Conservation (phyloP, 2,329 filamentous ascomycete genomes). For the Calonectria hawksworthii region DNA sequence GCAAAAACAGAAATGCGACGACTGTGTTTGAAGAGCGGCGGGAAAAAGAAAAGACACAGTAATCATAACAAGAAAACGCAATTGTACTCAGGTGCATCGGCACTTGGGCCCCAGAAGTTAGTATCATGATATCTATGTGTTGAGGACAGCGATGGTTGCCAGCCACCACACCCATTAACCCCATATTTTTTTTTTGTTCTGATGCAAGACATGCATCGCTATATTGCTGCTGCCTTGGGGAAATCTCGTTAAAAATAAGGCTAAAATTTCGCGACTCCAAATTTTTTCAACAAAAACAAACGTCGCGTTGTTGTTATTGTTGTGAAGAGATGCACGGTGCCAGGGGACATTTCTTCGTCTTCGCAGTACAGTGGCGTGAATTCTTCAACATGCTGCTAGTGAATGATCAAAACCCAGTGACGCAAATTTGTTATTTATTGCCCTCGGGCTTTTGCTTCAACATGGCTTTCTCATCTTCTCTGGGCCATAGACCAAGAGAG, state of each 20-base stretch:
- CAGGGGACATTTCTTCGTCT: neutral
- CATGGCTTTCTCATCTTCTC: too few species aligned
- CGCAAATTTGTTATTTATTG: neutral
- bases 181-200: too few species aligned
- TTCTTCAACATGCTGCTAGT: neutral
- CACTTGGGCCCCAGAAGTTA: neutral
- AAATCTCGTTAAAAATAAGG: too few species aligned
- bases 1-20: neutral
- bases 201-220: too few species aligned
- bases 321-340: neutral
- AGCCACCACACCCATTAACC: too few species aligned
- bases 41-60: too few species aligned
- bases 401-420: neutral
- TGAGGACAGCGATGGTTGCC: neutral
- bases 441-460: too few species aligned
- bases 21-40: neutral
- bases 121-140: too few species aligned
- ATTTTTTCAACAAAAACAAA: neutral
- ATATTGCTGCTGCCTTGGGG: too few species aligned
- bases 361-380: neutral
- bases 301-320: neutral
- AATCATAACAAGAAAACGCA: neutral
- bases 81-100: neutral
- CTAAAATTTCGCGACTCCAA: too few species aligned
- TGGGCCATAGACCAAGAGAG: too few species aligned